Conservation (phyloP, 176 grass and related monocot genomes). For the Paspalum notatum region DNA sequence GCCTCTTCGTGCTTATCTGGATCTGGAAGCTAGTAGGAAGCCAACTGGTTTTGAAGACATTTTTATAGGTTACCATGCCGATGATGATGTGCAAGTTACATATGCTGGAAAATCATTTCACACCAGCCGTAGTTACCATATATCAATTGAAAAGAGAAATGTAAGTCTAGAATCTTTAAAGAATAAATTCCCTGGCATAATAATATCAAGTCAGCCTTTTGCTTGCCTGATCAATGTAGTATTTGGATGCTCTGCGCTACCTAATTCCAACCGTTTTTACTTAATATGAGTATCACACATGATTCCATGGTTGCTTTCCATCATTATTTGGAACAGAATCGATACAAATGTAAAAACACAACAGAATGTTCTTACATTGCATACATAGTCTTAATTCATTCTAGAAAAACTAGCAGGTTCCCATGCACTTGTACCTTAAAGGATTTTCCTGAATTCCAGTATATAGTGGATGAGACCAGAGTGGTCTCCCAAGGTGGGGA, state of each 20-base stretch:
- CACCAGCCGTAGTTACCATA: conserved; percentile 68
- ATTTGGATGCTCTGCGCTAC: neutral
- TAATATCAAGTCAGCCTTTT: conserved; percentile 17
- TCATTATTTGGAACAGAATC: conserved; percentile 1
- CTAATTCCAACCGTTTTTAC: neutral
- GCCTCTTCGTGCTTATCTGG: conserved; percentile 82
- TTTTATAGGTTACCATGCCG: conserved; percentile 89
- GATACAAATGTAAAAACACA: neutral
- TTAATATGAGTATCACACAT: conserved; percentile 25
- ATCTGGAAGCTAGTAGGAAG: conserved; percentile 81
- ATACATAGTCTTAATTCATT: conserved; percentile 3
- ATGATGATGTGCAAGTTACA: conserved; percentile 89
- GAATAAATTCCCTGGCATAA: conserved; percentile 13
- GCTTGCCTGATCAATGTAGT: neutral
- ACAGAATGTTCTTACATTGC: neutral
- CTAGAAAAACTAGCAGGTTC: conserved; percentile 13
- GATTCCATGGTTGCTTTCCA: conserved; percentile 2
- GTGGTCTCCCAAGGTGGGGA: neutral
- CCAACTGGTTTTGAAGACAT: conserved; percentile 82
- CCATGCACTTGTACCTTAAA: too few species aligned
- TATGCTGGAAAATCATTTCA: conserved; percentile 91
- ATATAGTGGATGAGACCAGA: conserved; percentile 20
- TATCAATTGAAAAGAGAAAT: conserved; percentile 75
- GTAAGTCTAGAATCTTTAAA: conserved; percentile 48
- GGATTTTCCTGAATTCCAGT: neutral